These are phyloP conservation scores for Gleditsia sinensis DNA, from an alignment of 306 rosid species.

Conservation along the genomic window DNA sequence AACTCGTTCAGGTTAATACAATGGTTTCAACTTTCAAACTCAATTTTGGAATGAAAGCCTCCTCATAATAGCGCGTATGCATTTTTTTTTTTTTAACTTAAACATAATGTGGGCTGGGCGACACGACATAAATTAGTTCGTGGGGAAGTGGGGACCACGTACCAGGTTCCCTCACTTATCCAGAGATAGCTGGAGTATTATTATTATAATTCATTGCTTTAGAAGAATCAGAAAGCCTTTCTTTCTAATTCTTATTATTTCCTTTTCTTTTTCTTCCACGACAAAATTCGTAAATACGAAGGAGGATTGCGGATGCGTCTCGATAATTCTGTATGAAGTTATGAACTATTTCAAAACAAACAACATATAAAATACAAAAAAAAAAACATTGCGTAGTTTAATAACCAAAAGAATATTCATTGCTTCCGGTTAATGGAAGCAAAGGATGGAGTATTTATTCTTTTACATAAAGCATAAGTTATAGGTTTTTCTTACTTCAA, in stretches of 20 bases:
- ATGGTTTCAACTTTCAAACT: too few relatives aligned
- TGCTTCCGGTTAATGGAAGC: slow-evolving; percentile 32
- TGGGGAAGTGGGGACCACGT: background rate
- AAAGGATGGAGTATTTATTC: slow-evolving; percentile 27
- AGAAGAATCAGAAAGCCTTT: background rate
- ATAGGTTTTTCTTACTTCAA: slow-evolving; percentile 30
- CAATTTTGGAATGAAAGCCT: too few relatives aligned
- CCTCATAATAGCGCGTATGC: too few relatives aligned
- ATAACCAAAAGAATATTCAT: slow-evolving; percentile 19
- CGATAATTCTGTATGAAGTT: background rate
- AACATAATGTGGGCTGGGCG: background rate
- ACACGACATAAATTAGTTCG: slow-evolving; percentile 1
- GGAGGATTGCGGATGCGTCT: background rate
- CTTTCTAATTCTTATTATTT: background rate
- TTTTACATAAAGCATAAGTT: slow-evolving; percentile 29
- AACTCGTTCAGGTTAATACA: too few relatives aligned
- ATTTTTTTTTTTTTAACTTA: too few relatives aligned
- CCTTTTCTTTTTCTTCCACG: background rate
- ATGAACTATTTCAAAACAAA: background rate
- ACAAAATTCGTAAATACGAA: background rate
- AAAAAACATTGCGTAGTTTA: background rate
- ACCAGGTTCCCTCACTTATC: too few relatives aligned
- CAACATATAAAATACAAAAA: background rate
- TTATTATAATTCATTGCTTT: background rate
- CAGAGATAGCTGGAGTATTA: background rate